A percentile compares a stretch with the other conserved stretches of the same genome.
Evolutionary conservation across 2,329 filamentous ascomycete species (phyloP).

Genomic region (Ascochyta fabae): DNA sequence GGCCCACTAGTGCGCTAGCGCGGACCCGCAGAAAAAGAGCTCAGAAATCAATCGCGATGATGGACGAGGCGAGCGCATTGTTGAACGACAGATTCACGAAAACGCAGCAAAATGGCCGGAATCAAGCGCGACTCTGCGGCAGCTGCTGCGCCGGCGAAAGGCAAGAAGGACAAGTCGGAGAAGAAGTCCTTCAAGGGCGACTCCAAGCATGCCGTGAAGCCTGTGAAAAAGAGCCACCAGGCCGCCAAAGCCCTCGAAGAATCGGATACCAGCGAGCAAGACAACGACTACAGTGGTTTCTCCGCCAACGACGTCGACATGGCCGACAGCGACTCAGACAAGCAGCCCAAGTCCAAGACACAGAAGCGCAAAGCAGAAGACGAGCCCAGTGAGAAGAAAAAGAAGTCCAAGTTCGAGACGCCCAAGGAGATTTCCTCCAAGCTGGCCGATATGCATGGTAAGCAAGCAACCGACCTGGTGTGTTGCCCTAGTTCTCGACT

Average conservation of each 20-base stretch:
- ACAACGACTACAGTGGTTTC: slow-evolving; percentile 47
- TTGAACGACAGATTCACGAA: slow-evolving; percentile 12
- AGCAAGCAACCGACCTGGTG: not conserved
- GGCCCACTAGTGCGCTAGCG: not conserved
- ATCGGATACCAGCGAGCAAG: slow-evolving; percentile 46
- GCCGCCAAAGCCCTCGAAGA: slow-evolving; percentile 41
- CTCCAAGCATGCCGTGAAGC: slow-evolving; percentile 35
- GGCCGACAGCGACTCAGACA: slow-evolving; percentile 31
- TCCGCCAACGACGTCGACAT: slow-evolving; percentile 38
- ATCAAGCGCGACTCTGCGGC: slow-evolving; percentile 44
- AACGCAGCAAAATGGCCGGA: slow-evolving; percentile 38
- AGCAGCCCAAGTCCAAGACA: slow-evolving; percentile 26
- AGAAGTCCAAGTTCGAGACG: slow-evolving; percentile 30
- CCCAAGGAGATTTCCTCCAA: slow-evolving; percentile 29
- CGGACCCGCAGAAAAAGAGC: slow-evolving; percentile 30
- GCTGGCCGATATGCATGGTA: slow-evolving; percentile 40
- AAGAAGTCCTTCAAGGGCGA: slow-evolving; percentile 39
- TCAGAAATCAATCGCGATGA: slow-evolving; percentile 25
- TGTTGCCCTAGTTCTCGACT: slow-evolving; percentile 1
- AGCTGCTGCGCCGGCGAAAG: slow-evolving; percentile 29
- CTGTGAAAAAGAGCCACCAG: slow-evolving; percentile 41
- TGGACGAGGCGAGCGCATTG: slow-evolving; percentile 13
- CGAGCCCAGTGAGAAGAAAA: slow-evolving; percentile 30
- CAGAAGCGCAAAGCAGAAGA: slow-evolving; percentile 30
- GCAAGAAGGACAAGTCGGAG: slow-evolving; percentile 50